Evolutionary conservation across 352 stramenopile species (phyloP), one percentile per base, ranked within the genome.

Genomic region (Hyphochytrium catenoides): DNA sequence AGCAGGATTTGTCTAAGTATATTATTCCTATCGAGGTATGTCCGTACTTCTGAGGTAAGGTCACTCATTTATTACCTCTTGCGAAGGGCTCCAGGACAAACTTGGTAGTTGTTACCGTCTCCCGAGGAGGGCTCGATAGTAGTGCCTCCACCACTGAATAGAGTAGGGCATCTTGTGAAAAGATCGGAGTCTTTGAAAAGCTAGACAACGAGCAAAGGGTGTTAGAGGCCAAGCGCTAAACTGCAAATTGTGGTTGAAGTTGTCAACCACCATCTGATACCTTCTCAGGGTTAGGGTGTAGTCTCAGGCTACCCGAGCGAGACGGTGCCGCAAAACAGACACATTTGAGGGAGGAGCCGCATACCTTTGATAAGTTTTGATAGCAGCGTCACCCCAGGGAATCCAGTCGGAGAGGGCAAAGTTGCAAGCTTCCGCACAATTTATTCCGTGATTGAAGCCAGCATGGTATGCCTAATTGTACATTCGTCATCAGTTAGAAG

Each of bases 361-460:
- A 31, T 34, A 46, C 39, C 23, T 32, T 32, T 46, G 39, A 45
- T 82, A 87, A 45, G 68, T 82, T 8, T 36, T 49, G 8, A 81
- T 51, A 3, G 59, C 75, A 34, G 63, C 63, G 20, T 57, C 49
- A 8, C 74, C 74, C 56, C 61, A 86, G 0, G 74, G 62, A 4
- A 90, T 31, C 74, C 74, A 90, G 39, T 86, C 72, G 17, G 79
- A 36, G 0, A 72, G 82, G 1, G 74, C 74, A 46, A 90, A 90
- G 38, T 90, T 90, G 2, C 86, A 74, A 3, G 74, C 74, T 41
- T 90, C 74, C 1, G 69, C 74, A 31, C 74, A 75, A 33, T 89
- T 95, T 32, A 95, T 93, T 5, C 90, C 91, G 29, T 94, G 79
- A 52, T 88, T 96, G 42, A 97, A 99, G 7, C 91, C 91, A 25